These are phyloP conservation scores for Fusarium sp. DNA, from an alignment of 2,329 filamentous ascomycete species.

Conservation along the genomic window DNA sequence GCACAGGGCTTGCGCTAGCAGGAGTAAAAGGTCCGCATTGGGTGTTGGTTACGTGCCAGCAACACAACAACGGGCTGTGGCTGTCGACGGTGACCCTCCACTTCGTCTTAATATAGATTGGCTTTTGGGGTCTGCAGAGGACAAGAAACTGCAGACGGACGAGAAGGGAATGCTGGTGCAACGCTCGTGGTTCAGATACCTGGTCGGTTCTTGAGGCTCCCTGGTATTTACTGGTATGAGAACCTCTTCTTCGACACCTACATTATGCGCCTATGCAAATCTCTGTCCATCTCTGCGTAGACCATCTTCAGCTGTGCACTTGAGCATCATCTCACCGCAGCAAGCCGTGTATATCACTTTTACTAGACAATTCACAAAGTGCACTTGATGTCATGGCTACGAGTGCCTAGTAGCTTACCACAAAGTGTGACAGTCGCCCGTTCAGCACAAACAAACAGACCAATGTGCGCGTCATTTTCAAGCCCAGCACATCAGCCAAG, in stretches of 20 bases:
- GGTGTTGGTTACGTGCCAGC: neutral
- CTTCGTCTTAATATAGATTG: neutral
- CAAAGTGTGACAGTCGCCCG: neutral
- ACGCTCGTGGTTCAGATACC: neutral
- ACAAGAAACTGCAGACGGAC: neutral
- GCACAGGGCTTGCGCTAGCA: neutral
- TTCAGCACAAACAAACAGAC: neutral
- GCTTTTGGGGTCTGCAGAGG: neutral
- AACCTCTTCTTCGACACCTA: neutral
- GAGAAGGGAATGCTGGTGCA: neutral
- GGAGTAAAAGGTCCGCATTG: neutral
- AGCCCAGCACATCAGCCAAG: neutral
- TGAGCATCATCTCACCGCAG: neutral
- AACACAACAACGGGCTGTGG: neutral
- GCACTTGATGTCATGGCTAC: neutral
- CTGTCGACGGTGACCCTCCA: neutral
- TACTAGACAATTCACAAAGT: neutral
- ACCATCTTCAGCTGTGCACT: neutral
- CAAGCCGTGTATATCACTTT: neutral
- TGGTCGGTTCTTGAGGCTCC: neutral
- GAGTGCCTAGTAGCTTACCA: neutral
- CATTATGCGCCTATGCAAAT: neutral
- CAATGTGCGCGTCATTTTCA: neutral
- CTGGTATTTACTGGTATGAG: neutral
- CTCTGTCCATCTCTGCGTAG: neutral